Conservation (phyloP, 2,329 filamentous ascomycete species). For the Alternaria sp. region DNA sequence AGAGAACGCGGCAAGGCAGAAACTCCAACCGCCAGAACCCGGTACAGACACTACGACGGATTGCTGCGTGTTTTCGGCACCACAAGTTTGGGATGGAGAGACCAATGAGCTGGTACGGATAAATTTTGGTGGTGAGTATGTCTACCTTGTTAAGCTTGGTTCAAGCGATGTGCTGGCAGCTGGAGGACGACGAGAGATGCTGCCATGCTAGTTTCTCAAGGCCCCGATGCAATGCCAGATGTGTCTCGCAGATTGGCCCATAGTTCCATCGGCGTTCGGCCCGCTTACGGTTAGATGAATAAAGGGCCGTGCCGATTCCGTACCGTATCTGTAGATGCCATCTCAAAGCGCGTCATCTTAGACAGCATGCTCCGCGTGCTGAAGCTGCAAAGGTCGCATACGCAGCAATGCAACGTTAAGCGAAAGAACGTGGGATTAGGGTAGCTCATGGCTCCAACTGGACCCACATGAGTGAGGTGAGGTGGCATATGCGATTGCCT, state of each 20-base stretch:
- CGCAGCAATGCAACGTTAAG: constrained; percentile 22
- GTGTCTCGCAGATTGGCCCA: constrained; percentile 37
- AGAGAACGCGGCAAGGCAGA: constrained; percentile 29
- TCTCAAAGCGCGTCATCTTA: constrained; percentile 30
- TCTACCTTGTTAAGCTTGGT: constrained; percentile 33
- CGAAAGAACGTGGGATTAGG: constrained; percentile 8
- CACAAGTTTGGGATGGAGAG: constrained; percentile 23
- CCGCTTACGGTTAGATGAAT: constrained; percentile 32
- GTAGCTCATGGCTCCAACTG: constrained; percentile 15
- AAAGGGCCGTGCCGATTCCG: constrained; percentile 43
- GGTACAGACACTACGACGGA: constrained; percentile 40
- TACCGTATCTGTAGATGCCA: constrained; percentile 21
- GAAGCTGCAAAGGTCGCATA: constrained; percentile 22
- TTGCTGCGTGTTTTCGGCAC: constrained; percentile 28
- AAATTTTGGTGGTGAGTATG: constrained; percentile 23
- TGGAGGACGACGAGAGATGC: constrained; percentile 29
- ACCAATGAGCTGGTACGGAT: constrained; percentile 33
- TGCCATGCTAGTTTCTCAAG: constrained; percentile 34
- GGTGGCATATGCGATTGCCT: constrained; percentile 12
- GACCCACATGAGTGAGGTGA: constrained; percentile 15
- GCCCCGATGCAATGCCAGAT: constrained; percentile 34
- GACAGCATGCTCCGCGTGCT: constrained; percentile 26
- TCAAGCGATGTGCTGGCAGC: constrained; percentile 41
- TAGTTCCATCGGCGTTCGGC: constrained; percentile 22
- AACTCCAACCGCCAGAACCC: constrained; percentile 32